phyloP scores from a whole-genome alignment of 2,329 filamentous ascomycete species.

The Aspergillus ustus region DNA sequence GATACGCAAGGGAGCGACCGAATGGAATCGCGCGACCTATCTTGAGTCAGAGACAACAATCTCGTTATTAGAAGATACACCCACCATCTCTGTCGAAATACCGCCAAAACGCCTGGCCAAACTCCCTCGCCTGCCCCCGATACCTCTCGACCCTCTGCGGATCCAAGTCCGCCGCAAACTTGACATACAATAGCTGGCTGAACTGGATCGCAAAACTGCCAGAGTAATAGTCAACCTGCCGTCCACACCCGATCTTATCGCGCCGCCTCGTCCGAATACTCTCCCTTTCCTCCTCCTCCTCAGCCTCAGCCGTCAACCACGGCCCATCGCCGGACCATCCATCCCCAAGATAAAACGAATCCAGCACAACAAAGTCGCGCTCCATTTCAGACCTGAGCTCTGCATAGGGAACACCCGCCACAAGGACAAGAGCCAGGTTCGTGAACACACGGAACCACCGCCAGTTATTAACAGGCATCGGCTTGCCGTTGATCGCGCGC shows the following conservation, averaged over 20 bases:
- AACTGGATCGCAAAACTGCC: slow-evolving; percentile 28
- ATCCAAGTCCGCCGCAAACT: slow-evolving; percentile 13
- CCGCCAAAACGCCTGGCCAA: slow-evolving; percentile 22
- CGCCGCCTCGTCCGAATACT: not conserved
- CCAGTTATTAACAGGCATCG: slow-evolving; percentile 26
- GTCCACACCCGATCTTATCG: slow-evolving; percentile 1
- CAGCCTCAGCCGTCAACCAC: slow-evolving; percentile 8
- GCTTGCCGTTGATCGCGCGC: slow-evolving; percentile 18
- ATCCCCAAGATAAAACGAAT: slow-evolving; percentile 21
- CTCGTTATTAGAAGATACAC: not conserved
- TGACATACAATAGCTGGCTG: slow-evolving; percentile 24
- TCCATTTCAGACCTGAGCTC: slow-evolving; percentile 10
- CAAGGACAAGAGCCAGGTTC: slow-evolving; percentile 21
- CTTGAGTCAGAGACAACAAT: not conserved
- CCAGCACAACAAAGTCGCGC: slow-evolving; percentile 19
- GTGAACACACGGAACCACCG: slow-evolving; percentile 25
- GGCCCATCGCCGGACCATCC: slow-evolving; percentile 25
- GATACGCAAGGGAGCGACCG: slow-evolving; percentile 20
- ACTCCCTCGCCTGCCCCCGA: slow-evolving; percentile 18
- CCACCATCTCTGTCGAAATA: slow-evolving; percentile 21
- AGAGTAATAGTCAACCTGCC: slow-evolving; percentile 27
- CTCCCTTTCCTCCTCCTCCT: not conserved
- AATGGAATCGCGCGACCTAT: slow-evolving; percentile 16
- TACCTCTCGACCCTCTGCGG: slow-evolving; percentile 11
- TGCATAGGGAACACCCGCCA: slow-evolving; percentile 9